Conservation (phyloP, 2,329 filamentous ascomycete species). For the Fusarium goolgardi region DNA sequence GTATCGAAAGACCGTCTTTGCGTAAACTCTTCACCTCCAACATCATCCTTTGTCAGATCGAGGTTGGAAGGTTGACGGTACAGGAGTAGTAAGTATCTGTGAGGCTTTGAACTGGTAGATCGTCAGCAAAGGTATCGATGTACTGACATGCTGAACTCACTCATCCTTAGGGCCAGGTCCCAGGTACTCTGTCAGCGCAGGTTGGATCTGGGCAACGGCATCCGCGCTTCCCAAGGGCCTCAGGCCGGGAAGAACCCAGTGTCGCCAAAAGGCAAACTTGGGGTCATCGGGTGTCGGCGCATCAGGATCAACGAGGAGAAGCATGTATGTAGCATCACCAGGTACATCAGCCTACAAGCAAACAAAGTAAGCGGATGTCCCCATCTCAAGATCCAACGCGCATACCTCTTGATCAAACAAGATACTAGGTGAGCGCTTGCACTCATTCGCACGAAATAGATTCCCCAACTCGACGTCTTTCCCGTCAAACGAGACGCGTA, state of each 20-base stretch:
- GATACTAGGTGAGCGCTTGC: constrained; percentile 53
- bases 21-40: constrained; percentile 60
- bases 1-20: constrained; percentile 58
- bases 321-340: constrained; percentile 54
- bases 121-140: background rate
- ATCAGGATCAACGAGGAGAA: constrained; percentile 65
- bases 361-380: background rate
- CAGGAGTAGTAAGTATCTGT: constrained; percentile 60
- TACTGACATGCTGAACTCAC: constrained; percentile 47
- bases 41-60: constrained; percentile 54
- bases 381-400: accelerated
- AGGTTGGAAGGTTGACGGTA: constrained; percentile 55
- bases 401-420: constrained; percentile 51
- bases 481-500: constrained; percentile 54
- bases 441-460: constrained; percentile 55
- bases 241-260: constrained; percentile 62
- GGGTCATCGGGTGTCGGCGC: constrained; percentile 66
- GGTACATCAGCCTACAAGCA: constrained; percentile 40
- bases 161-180: constrained; percentile 60
- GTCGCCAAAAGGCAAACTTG: constrained; percentile 66
- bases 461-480: constrained; percentile 53
- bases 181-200: constrained; percentile 57
- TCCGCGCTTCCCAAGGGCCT: constrained; percentile 46
- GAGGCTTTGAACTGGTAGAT: constrained; percentile 57
- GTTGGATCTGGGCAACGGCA: constrained; percentile 47